phyloP scores from a whole-genome alignment of 108 stramenopile genomes.

The Nannochloropsis granulata region DNA sequence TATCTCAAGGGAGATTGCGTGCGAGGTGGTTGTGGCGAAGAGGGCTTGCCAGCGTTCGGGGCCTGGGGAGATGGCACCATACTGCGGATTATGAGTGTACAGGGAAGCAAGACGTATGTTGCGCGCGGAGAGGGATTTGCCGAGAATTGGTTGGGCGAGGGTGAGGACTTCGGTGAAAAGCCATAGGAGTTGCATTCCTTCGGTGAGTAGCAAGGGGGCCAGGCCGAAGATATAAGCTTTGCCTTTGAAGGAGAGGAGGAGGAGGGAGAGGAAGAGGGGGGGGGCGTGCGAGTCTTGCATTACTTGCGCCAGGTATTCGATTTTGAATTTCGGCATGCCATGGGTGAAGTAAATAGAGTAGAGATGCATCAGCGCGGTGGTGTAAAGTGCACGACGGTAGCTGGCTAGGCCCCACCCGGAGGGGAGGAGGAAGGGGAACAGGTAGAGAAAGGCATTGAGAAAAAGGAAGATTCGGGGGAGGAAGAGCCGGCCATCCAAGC shows the following conservation, averaged over 20 bases:
- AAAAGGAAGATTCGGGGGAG: neutral
- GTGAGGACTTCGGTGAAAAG: neutral
- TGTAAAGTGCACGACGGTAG: neutral
- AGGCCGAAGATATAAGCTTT: neutral
- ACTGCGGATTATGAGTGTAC: neutral
- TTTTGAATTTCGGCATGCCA: neutral
- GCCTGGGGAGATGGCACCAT: neutral
- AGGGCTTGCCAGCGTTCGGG: neutral
- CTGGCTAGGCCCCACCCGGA: neutral
- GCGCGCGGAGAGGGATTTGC: neutral
- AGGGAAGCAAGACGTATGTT: neutral
- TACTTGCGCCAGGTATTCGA: neutral
- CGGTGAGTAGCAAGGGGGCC: neutral
- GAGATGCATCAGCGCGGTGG: neutral
- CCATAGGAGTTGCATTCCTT: no score
- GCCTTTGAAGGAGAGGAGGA: neutral
- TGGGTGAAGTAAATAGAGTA: neutral
- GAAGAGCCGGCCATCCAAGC: neutral
- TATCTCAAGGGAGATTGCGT: neutral
- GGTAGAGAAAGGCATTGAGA: neutral
- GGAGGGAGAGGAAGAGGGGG: neutral
- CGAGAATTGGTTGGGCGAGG: neutral
- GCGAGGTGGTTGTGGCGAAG: neutral
- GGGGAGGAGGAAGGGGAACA: neutral
- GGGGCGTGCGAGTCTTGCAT: neutral